Evolutionary conservation across 2,329 filamentous ascomycete species (phyloP).

Genomic region (Podosphaera aphanis): DNA sequence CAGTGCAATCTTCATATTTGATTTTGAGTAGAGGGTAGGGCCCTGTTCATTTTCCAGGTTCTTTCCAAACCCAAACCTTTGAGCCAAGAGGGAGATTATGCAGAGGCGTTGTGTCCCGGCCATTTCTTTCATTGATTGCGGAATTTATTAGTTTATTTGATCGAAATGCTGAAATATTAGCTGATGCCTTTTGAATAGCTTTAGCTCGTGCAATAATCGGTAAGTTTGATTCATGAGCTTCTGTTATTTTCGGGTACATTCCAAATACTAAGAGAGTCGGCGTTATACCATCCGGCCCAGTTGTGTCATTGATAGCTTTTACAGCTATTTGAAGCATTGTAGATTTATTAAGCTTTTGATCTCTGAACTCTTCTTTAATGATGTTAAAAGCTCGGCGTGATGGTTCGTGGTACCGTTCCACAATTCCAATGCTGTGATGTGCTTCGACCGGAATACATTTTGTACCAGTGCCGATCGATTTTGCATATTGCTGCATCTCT

Average conservation of each 20-base stretch:
- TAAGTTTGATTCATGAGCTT: neutral
- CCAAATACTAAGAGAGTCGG: conserved; percentile 1
- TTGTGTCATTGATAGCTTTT: conserved; percentile 1
- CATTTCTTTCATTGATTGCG: neutral
- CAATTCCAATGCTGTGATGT: conserved; percentile 1
- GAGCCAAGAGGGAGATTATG: neutral
- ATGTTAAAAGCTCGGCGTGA: neutral
- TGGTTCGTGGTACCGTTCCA: conserved; percentile 1
- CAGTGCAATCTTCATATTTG: neutral
- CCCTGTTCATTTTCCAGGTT: neutral
- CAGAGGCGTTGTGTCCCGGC: neutral
- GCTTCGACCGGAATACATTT: conserved; percentile 1
- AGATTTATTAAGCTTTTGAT: neutral
- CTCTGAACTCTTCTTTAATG: neutral
- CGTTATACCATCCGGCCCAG: neutral
- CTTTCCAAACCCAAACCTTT: neutral
- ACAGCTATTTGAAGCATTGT: neutral
- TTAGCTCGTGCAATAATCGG: neutral
- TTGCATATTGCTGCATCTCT: conserved; percentile 1
- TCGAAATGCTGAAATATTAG: neutral
- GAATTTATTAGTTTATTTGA: neutral
- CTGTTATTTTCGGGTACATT: neutral
- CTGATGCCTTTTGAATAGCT: neutral
- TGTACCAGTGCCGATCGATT: neutral
- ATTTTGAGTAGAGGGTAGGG: neutral